Base-by-base conservation (phyloP, 73 alveolate species). In the Blepharisma japonicum region DNA sequence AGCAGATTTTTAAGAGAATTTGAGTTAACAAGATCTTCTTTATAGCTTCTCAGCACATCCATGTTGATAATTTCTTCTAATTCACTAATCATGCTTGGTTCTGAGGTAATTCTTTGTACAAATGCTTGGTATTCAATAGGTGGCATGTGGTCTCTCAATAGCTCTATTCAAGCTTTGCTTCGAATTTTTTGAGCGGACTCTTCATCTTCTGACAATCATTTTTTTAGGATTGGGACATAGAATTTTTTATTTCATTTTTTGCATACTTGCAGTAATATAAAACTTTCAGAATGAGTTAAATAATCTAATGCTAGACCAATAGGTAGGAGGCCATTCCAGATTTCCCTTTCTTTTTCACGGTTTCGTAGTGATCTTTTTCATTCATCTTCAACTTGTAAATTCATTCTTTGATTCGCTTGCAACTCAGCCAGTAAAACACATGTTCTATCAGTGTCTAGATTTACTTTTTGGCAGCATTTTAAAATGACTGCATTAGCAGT, bases 11-110 rank as follows among this genome's bases (percentile, higher is more conserved):
- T 81, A 7, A 86, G 83, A 7, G 20, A 77, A 48, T 68, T 23
- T 8, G 86, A 82, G 25, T 67, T 67, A 0, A 45, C 25, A 6
- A 39, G 56, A 6, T 78, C 84, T 5, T 74, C 18, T 25, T 61
- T n/a, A 70, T 61, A 87, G 6, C 89, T 78, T 71, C 94, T 77
- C 83, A 71, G 66, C 45, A 87, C 94, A 67, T 87, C 94, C 84
- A 87, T 61, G 18, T 70, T 68, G 54, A 87, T 87, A 38, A 87
- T 87, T 42, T 87, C 94, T 14, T 77, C 85, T 5, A 87, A 85
- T 25, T 53, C 61, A 18, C 53, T 38, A 45, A 78, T 71, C 38
- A 68, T 11, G 18, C 14, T 8, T 14, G 74, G 38, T 2, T 61
- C 23, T 32, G 71, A 23, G 6, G 46, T 55, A 14, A 83, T 76